These are phyloP conservation scores for Scalesia atractyloides DNA, from an alignment of 129 eudicot genomes.

Conservation along the genomic window DNA sequence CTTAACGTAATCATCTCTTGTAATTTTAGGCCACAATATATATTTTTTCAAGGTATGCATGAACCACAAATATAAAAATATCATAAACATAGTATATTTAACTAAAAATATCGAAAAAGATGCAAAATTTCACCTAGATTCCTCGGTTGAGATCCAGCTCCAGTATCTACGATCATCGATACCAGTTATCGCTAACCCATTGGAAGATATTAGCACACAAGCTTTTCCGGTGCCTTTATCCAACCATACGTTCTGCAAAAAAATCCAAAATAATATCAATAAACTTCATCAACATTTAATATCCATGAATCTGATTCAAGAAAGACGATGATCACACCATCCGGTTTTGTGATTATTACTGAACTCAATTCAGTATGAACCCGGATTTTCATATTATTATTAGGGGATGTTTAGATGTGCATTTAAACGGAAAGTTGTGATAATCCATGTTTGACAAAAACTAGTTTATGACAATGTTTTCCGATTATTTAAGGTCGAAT, in stretches of 20 bases:
- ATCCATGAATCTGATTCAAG: neutral
- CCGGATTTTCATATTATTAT: neutral
- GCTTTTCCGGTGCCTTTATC: constrained; percentile 77
- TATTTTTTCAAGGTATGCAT: neutral
- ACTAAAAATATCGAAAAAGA: neutral
- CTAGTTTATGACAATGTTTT: neutral
- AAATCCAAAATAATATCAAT: constrained; percentile 3
- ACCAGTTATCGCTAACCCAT: constrained; percentile 84
- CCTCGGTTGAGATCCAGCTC: constrained; percentile 67
- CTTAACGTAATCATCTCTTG: neutral
- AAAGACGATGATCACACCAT: neutral
- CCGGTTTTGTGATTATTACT: neutral
- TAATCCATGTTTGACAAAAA: neutral
- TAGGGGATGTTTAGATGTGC: constrained; percentile 5
- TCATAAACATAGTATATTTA: neutral
- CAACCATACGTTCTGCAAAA: constrained; percentile 81
- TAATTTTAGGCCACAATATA: neutral
- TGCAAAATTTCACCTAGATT: constrained; percentile 70
- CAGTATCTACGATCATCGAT: constrained; percentile 94
- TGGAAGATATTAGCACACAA: constrained; percentile 73
- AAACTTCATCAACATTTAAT: neutral
- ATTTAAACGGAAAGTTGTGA: constrained; percentile 4
- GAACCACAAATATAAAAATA: neutral
- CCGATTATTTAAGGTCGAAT: neutral
- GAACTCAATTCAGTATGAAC: neutral